Base-by-base conservation (phyloP, 2,329 filamentous ascomycete genomes). In the Ustulina deusta region DNA sequence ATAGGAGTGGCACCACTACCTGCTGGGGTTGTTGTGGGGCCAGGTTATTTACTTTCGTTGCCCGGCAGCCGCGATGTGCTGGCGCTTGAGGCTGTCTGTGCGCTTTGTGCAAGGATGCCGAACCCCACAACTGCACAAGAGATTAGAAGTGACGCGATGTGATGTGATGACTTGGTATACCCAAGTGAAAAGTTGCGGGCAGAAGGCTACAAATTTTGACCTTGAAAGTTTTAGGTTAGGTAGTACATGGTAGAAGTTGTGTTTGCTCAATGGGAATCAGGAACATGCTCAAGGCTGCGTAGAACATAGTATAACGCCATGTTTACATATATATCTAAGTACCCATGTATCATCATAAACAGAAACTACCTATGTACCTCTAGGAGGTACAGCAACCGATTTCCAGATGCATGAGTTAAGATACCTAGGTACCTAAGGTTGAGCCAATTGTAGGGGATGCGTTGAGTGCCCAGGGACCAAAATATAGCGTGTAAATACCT, bases 31-130 rank as follows among this genome's bases (percentile, higher is more conserved):
- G 58, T 65, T 68, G 65, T 69, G 61, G 68, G 73, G 60, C 69
- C 69, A 52, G 61, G 65, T 63, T 76, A 73, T 72, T 72, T 74
- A 61, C 40, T 57, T 52, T 54, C 51, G 68, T 72, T 72, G 71
- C 64, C 70, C 49, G 20, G 70, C 66, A 72, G 70, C 70, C 58
- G 44, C 61, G 55, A 61, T 66, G 60, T 34, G 64, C 40, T 49
- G 61, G 64, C 52, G 36, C 54, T 40, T 11, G n/a, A 22, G 20
- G 20, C 17, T 27, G 5, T 29, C 32, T 44, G 20, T 17, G 34
- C 44, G 34, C 17, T 29, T 48, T 40, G 54, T 58, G 34, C 34
- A 56, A 46, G 32, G n/a, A 25, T 59, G 46, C 64, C 34, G 42
- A 62, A 59, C 62, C 66, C 66, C 62, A 55, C 58, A 38, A 61